These are phyloP conservation scores for Papilionanthe hybrid DNA, from an alignment of 116 monocot genomes.

Conservation along the genomic window DNA sequence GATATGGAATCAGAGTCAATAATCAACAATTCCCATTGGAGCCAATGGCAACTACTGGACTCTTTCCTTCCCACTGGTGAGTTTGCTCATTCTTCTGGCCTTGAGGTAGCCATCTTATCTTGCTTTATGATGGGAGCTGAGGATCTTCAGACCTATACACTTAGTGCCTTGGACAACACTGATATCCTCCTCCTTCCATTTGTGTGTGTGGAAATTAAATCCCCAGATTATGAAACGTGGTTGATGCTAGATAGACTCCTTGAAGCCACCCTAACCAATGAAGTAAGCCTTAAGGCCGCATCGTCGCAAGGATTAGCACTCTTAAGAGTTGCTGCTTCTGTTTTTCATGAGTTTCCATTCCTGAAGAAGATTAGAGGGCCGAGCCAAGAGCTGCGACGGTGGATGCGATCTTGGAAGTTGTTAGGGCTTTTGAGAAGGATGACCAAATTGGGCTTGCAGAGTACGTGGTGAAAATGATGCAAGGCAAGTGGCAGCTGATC, in stretches of 20 bases:
- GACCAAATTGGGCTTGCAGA: conserved; percentile 45
- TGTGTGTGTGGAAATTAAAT: conserved; percentile 46
- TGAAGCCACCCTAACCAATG: conserved; percentile 81
- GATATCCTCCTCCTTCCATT: conserved; percentile 84
- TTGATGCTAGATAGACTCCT: conserved; percentile 53
- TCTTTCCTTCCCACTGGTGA: conserved; percentile 88
- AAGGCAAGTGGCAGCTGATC: conserved; percentile 69
- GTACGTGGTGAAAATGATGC: conserved; percentile 59
- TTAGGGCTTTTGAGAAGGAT: conserved; percentile 46
- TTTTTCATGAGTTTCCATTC: conserved; percentile 47
- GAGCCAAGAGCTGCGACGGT: conserved; percentile 76
- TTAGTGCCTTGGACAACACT: conserved; percentile 76
- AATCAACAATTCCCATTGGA: conserved; percentile 35
- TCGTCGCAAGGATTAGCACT: conserved; percentile 81
- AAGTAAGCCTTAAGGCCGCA: conserved; percentile 76
- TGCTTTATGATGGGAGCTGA: conserved; percentile 36
- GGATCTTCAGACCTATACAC: conserved; percentile 42
- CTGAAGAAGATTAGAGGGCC: conserved; percentile 62
- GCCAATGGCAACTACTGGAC: conserved; percentile 86
- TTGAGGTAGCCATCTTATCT: conserved; percentile 78
- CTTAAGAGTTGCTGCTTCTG: conserved; percentile 67
- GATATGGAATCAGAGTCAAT: conserved; percentile 10
- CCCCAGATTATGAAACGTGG: conserved; percentile 47
- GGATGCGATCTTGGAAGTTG: conserved; percentile 60
- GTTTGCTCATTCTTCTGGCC: conserved; percentile 87